Conservation (phyloP, 306 rosid genomes). For the Castanea crenata region DNA sequence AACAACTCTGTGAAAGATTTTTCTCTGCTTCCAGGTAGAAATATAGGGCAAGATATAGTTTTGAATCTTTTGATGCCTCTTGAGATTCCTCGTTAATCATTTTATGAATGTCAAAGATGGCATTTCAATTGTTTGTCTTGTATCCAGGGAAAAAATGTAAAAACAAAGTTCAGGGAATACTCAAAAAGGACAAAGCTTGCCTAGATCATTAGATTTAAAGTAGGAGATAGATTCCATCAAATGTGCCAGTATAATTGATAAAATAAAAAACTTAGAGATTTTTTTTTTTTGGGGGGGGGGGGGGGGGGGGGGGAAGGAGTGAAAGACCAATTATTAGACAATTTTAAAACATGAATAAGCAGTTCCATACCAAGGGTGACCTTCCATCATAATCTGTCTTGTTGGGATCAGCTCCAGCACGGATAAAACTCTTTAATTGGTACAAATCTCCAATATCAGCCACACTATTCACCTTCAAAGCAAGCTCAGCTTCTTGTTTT, state of each 20-base stretch:
- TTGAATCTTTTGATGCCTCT: neutral
- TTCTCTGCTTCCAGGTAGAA: neutral
- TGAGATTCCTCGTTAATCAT: neutral
- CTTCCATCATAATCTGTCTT: constrained; percentile 97
- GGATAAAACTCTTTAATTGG: constrained; percentile 75
- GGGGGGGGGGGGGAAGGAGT: neutral
- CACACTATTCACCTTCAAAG: constrained; percentile 84
- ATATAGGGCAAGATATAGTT: neutral
- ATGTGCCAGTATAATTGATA: neutral
- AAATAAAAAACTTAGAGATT: constrained; percentile 6
- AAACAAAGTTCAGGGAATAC: neutral
- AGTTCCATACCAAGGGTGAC: constrained; percentile 75
- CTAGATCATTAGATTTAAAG: neutral
- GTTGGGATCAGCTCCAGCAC: constrained; percentile 93
- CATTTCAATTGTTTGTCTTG: neutral
- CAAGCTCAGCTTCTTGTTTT: constrained; percentile 91
- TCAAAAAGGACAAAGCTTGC: neutral
- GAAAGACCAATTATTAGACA: constrained; percentile 12
- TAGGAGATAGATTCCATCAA: neutral
- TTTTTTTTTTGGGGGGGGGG: neutral
- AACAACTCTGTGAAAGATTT: neutral
- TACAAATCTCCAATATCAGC: constrained; percentile 75
- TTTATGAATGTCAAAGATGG: neutral
- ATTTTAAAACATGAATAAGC: constrained; percentile 5
- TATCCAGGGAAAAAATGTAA: neutral